Evolutionary conservation across 129 eudicot species (phyloP), one percentile per base, ranked within the genome.

Genomic region (Deinandra increscens): DNA sequence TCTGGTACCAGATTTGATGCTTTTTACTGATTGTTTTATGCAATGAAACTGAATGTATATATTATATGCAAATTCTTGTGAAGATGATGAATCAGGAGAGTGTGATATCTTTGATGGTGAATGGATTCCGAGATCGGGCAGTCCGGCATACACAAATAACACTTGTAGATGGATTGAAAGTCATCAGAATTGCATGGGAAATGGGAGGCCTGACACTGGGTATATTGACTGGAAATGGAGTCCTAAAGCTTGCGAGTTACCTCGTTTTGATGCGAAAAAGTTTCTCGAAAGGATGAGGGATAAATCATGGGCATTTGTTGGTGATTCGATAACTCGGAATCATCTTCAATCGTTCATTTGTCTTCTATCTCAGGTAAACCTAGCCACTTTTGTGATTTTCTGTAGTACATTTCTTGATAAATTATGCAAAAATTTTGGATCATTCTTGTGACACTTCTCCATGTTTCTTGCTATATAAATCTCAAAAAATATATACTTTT

Each of bases 341-440:
- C 99, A 94, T 64, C 83, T 90, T 54, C 99, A 94, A 42, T 94
- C 99, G 2, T 80, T 94, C 74, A 67, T 94, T 59, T 94, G 99
- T 79, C 58, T 80, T 55, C 81, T 94, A 50, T 85, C 99, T 33
- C 84, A 81, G 97, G 97, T 94, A 85, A 72, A 67, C 26, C 37
- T 69, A 33, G 49, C 18, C 9, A 26, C 49, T 60, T 68, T 13
- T 45, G 44, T 14, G n/a, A 36, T 4, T 48, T 44, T 45, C 22
- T 33, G 7, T 70, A 66, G 48, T 60, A 49, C 70, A 20, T 62
- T 48, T 61, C 77, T 34, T 73, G 20, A 50, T 33, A 33, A 18
- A 3, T 26, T 33, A 50, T 9, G 37, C 42, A 69, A 38, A 51
- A 34, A n/a, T n/a, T 60, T 60, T 34, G 22, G 43, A 60, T 60